These are phyloP conservation scores for Crassisporium funariophilum DNA, from an alignment of 768 basidiomycete species.

Conservation along the genomic window DNA sequence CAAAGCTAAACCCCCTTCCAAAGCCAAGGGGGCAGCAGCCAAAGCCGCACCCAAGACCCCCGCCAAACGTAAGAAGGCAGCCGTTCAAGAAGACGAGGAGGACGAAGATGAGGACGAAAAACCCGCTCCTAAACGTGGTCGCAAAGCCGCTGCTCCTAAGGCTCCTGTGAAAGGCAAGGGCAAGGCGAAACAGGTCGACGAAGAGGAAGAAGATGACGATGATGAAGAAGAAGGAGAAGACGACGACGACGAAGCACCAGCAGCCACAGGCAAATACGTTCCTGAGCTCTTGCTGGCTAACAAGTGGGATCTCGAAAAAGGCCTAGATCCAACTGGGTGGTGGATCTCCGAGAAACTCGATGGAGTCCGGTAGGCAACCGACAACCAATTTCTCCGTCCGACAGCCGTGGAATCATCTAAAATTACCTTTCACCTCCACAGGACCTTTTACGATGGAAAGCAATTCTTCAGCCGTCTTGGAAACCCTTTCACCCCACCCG, in stretches of 20 bases:
- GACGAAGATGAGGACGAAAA: slow-evolving; percentile 29
- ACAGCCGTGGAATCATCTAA: background rate
- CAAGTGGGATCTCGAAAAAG: slow-evolving; percentile 58
- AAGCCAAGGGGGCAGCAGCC: slow-evolving; percentile 8
- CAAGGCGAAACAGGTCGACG: too few relatives aligned
- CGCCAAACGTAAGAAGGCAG: slow-evolving; percentile 23
- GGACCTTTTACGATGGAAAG: slow-evolving; percentile 57
- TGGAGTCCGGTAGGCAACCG: slow-evolving; percentile 53
- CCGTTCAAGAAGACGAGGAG: slow-evolving; percentile 34
- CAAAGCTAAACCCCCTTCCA: slow-evolving; percentile 21
- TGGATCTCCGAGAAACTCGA: slow-evolving; percentile 66
- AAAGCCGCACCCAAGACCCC: slow-evolving; percentile 16
- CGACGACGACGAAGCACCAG: slow-evolving; percentile 28
- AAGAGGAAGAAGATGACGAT: slow-evolving; percentile 33
- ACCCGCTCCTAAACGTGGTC: too few relatives aligned
- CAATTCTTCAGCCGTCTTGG: slow-evolving; percentile 57
- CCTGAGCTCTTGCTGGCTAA: slow-evolving; percentile 55
- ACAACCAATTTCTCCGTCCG: background rate
- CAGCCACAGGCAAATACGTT: slow-evolving; percentile 31
- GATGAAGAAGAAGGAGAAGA: slow-evolving; percentile 34
- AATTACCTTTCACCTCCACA: slow-evolving; percentile 18
- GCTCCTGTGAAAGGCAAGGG: too few relatives aligned
- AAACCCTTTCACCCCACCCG: slow-evolving; percentile 57
- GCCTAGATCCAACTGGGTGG: slow-evolving; percentile 58
- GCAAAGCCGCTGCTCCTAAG: too few relatives aligned